Evolutionary conservation across 2,329 filamentous ascomycete genomes (phyloP), one percentile per base, ranked within the genome.

Genomic region (Neophaeococcomyces mojaviensis): DNA sequence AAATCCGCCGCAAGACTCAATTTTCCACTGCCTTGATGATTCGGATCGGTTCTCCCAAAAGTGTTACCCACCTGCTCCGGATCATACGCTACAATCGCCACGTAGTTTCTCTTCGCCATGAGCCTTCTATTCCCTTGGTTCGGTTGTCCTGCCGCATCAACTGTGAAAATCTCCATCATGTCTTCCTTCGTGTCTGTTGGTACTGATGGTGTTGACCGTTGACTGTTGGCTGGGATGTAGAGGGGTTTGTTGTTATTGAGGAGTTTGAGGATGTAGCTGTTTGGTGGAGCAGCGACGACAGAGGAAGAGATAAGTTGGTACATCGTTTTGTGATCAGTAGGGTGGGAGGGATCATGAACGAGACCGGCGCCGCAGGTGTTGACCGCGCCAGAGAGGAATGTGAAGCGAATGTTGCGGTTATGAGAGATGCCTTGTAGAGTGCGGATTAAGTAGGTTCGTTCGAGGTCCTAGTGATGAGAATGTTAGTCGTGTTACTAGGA

Each of bases 81-180:
- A 62, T 98, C 92, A 63, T 90, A 97, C 1, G 87, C 87, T n/a
- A 97, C 84, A 54, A 94, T 84, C 1, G 90, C 88, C 10, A 90
- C 82, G 61, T 97, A 98, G 62, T 96, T 97, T 48, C 92, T 76
- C 34, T 90, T 75, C 1, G 84, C 88, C 88, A 98, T 98, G 42
- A 98, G 77, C 60, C 90, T 86, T 69, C 89, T 89, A 61, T 89
- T 74, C 64, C 96, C 90, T 38, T 89, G 77, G 15, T 40, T 37
- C 1, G 81, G 73, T 30, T 79, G 73, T n/a, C 92, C 90, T 44
- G 83, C 87, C 13, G 92, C 88, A 58, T 98, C 92, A 6, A 84
- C 86, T 59, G 92, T 88, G 76, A 98, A 98, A 55, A 98, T 94
- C 71, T 98, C 92, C 86, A 98, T 94, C 92, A 98, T 98, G 68